Evolutionary conservation across 2,329 filamentous ascomycete species (phyloP), one percentile per base, ranked within the genome.

Genomic region (Ophiostoma montium): DNA sequence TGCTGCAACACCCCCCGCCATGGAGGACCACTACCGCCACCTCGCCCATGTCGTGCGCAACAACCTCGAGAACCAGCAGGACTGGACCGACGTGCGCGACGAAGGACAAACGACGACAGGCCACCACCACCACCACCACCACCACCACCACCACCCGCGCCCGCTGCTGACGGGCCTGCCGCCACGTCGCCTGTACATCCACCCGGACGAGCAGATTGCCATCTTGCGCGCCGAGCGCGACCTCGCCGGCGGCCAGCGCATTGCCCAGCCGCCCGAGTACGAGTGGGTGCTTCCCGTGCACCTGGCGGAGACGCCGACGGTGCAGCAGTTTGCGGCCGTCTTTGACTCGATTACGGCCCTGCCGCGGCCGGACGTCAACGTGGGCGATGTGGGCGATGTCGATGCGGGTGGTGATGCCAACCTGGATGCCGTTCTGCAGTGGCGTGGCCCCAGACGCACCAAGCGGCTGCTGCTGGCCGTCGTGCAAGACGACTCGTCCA

Each of bases 251-350:
- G 69, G 70, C 13, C 62, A 68, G 49, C 63, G 62, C 39, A 65
- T 74, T 15, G 58, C 62, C 23, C 73, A 75, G 58, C 65, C 62
- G 13, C 70, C 77, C 2, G 77, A 84, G 64, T 63, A 69, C 41
- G 86, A 90, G 66, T 90, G 84, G 84, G 80, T 92, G 21, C 65
- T 90, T 44, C 82, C 86, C 3, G 76, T 81, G 47, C 80, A 86
- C 54, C 64, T 88, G 47, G 70, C 75, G 35, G 86, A 92, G 68
- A 81, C 78, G 57, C 86, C 83, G 79, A 80, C 76, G 18, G 62
- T 89, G 52, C 67, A 69, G 47, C 67, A 72, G 27, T 82, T 90
- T 59, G 78, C 82, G 2, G 70, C 70, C 18, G 70, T 88, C 13
- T 89, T 92, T 60, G 82, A 87, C 65, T 72, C 72, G 8, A 66